phyloP scores from a whole-genome alignment of 176 grass and related monocot genomes.

The Oropetium thomaeum region DNA sequence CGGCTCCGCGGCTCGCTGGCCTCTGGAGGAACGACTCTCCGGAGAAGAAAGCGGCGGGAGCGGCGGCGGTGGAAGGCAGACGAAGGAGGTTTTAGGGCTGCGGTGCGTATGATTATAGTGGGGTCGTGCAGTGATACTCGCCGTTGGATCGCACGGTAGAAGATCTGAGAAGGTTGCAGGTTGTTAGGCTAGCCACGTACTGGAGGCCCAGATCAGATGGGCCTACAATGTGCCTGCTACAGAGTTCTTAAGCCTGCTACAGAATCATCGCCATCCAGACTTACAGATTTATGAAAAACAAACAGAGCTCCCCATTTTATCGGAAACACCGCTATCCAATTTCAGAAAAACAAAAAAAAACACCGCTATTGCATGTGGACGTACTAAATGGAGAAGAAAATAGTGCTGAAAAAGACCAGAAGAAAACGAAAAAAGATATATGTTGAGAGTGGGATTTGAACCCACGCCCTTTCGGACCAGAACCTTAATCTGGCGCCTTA shows the following conservation, averaged over 20 bases:
- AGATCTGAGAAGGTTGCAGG: background rate
- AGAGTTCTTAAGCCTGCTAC: background rate
- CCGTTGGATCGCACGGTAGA: constrained; percentile 13
- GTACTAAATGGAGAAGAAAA: no score
- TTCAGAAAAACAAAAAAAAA: no score
- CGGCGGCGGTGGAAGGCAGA: background rate
- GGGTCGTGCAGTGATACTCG: background rate
- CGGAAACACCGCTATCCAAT: no score
- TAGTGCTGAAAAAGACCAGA: no score
- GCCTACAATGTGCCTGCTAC: no score
- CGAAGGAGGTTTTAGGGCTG: background rate
- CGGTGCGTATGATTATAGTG: background rate
- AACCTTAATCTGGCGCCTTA: constrained; percentile 98
- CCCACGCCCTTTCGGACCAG: constrained; percentile 97
- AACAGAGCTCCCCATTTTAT: no score
- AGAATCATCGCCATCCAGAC: background rate
- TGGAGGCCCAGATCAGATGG: no score
- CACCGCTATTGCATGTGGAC: no score
- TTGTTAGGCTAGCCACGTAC: background rate
- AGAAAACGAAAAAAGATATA: fast-evolving
- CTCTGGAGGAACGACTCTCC: constrained; percentile 4
- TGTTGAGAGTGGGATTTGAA: constrained; percentile 89
- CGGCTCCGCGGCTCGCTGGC: constrained; percentile 7
- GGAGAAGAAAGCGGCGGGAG: constrained; percentile 19
- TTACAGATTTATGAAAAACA: no score